These are phyloP conservation scores for Phytopythium helicoides DNA, from an alignment of 352 stramenopile species.

Conservation along the genomic window DNA sequence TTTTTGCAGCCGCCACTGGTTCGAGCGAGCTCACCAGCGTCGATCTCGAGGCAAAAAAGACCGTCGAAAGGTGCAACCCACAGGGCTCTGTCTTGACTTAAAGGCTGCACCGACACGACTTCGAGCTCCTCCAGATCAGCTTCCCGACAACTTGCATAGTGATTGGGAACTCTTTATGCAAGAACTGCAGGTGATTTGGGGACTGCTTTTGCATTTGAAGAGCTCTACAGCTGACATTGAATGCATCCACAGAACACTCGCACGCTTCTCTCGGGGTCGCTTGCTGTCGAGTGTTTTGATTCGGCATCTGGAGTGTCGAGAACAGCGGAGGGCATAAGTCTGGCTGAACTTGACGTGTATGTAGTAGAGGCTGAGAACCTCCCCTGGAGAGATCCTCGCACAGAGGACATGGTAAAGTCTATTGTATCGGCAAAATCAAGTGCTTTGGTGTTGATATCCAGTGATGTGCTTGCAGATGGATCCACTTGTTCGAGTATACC, in stretches of 20 bases:
- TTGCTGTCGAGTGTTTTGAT: slow-evolving; percentile 28
- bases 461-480: slow-evolving; percentile 41
- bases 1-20: slow-evolving; percentile 63
- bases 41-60: slow-evolving; percentile 3
- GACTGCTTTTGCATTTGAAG: background rate
- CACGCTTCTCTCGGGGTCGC: slow-evolving; percentile 12
- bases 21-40: slow-evolving; percentile 17
- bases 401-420: slow-evolving; percentile 34
- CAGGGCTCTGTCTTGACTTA: background rate
- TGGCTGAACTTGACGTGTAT: slow-evolving; percentile 35
- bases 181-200: slow-evolving; percentile 24
- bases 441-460: background rate
- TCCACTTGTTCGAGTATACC: slow-evolving; percentile 42
- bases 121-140: slow-evolving; percentile 24
- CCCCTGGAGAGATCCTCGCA: slow-evolving; percentile 44
- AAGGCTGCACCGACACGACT: slow-evolving; percentile 17
- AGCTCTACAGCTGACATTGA: background rate
- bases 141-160: slow-evolving; percentile 22
- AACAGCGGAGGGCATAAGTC: slow-evolving; percentile 20
- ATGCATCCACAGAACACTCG: slow-evolving; percentile 17
- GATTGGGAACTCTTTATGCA: slow-evolving; percentile 28
- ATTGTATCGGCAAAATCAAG: background rate
- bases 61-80: slow-evolving; percentile 6
- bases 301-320: slow-evolving; percentile 21
- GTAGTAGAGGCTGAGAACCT: slow-evolving; percentile 47